Evolutionary conservation across 129 eudicot genomes (phyloP), one percentile per base, ranked within the genome.

Genomic region (Artemisia annua): DNA sequence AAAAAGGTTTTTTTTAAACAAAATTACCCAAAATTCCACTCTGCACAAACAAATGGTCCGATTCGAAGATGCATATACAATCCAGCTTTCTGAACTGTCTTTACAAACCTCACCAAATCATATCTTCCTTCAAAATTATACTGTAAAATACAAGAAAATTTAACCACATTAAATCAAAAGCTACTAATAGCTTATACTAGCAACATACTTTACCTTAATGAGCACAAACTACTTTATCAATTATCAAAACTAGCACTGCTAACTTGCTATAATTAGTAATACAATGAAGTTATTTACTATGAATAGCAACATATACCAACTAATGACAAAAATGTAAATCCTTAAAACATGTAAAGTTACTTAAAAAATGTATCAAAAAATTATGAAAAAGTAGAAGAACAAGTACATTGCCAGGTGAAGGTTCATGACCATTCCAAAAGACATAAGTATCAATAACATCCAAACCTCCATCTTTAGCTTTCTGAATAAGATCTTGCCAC

Each of bases 1-100:
- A 74, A 69, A 52, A 2, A 39, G 7, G 1, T n/a, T n/a, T n/a
- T n/a, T n/a, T n/a, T n/a, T n/a, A n/a, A n/a, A n/a, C n/a, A n/a
- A n/a, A n/a, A n/a, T n/a, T n/a, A n/a, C n/a, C 98, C 98, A 75
- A 90, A 94, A 57, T 94, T 94, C 98, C 98, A 94, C 80, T 94
- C 98, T 72, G 92, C 98, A 80, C 98, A 94, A 71, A 89, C 86
- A 76, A 85, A 93, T 78, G 98, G 98, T 65, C 98, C 98, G 79
- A 94, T 90, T n/a, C 98, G 84, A 19, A 94, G 89, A 88, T 82
- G 85, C 71, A 88, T 73, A 75, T 90, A 94, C 20, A 94, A 54
- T 77, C 98, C 97, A 48, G 92, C 92, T 70, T 75, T 80, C 68
- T 94, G 97, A 59, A 90, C 87, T 69, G 82, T 20, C 89, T 86